These are phyloP conservation scores for Perkinsus chesapeaki DNA, from an alignment of 169 alveolate genomes.

Conservation along the genomic window DNA sequence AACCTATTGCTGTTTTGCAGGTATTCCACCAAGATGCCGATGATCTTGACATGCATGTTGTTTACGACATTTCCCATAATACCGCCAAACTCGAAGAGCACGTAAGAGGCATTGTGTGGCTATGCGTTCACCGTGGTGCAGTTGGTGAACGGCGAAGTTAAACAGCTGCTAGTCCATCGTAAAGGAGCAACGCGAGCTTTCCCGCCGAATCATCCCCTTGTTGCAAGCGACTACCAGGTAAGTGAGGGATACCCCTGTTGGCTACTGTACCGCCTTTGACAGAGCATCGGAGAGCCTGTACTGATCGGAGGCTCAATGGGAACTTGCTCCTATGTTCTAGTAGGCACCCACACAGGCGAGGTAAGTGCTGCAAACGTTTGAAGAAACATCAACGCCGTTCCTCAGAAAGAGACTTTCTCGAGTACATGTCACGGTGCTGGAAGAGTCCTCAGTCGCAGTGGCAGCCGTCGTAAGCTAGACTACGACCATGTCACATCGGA, in stretches of 20 bases:
- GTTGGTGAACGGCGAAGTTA: conserved; percentile 53
- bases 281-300: conserved; percentile 71
- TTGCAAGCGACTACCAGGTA: conserved; percentile 67
- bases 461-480: conserved; percentile 54
- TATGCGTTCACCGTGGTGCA: conserved; percentile 6
- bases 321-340: conserved; percentile 68
- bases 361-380: not conserved
- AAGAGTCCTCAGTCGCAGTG: conserved; percentile 62
- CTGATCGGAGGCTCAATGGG: conserved; percentile 85
- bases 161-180: conserved; percentile 67
- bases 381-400: not conserved
- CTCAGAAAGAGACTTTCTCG: conserved; percentile 60
- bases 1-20: conserved; percentile 23
- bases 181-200: conserved; percentile 80
- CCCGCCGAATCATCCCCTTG: conserved; percentile 77
- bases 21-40: conserved; percentile 65
- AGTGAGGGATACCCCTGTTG: not conserved
- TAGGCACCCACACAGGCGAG: conserved; percentile 57
- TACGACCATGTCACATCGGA: conserved; percentile 52
- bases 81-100: conserved; percentile 70
- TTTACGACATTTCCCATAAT: conserved; percentile 79
- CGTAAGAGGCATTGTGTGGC: not conserved
- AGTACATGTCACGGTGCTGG: conserved; percentile 85
- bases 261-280: not conserved
- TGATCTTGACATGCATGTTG: conserved; percentile 80